phyloP scores from a whole-genome alignment of 306 rosid species.

The Lathyrus aphaca region DNA sequence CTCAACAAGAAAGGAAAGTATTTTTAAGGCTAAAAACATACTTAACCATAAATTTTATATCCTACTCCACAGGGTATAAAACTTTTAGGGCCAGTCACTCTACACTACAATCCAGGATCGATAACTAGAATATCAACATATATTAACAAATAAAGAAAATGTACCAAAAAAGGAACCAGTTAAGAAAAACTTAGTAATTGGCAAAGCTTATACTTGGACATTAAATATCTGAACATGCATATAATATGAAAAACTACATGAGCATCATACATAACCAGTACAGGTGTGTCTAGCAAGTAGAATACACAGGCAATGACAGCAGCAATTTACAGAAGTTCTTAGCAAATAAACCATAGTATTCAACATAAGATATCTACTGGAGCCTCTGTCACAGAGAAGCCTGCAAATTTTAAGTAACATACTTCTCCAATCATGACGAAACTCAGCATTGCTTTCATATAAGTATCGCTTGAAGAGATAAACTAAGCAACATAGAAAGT shows the following conservation, averaged over 20 bases:
- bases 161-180: constrained; percentile 9
- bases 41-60: neutral
- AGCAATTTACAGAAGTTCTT: constrained; percentile 21
- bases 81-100: neutral
- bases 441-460: constrained; percentile 18
- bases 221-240: constrained; percentile 29
- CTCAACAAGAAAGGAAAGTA: neutral
- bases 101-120: neutral
- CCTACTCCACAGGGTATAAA: neutral
- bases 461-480: constrained; percentile 26
- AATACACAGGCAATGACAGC: constrained; percentile 5
- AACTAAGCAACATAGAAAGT: constrained; percentile 27
- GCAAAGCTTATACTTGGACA: constrained; percentile 20
- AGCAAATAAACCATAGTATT: constrained; percentile 25
- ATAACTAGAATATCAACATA: neutral
- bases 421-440: constrained; percentile 10
- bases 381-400: constrained; percentile 31
- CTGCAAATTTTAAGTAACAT: constrained; percentile 20
- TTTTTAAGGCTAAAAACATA: neutral
- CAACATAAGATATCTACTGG: constrained; percentile 25
- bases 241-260: neutral
- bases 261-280: constrained; percentile 19
- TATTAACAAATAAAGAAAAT: neutral
- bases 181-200: constrained; percentile 15
- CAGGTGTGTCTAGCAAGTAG: constrained; percentile 14